These are phyloP conservation scores for Trypanosoma melophagium DNA, from an alignment of 208 protist species.

Conservation along the genomic window DNA sequence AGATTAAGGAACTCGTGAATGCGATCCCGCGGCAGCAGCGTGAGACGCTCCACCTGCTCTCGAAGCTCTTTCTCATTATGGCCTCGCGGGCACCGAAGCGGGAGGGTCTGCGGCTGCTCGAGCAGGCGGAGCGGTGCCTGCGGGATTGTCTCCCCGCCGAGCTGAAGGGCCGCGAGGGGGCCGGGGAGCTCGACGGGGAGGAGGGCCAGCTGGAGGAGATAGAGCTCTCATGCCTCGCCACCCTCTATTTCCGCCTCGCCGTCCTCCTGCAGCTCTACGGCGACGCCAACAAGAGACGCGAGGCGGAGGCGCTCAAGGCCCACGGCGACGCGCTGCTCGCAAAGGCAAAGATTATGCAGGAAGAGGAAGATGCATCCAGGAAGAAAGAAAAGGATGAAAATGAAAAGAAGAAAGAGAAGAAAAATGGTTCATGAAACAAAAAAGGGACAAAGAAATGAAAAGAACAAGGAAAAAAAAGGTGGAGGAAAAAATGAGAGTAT, in stretches of 20 bases:
- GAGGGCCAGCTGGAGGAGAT: conserved; percentile 31
- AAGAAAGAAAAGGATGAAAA: conserved; percentile 2
- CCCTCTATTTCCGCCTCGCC: conserved; percentile 71
- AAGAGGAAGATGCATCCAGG: conserved; percentile 1
- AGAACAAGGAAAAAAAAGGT: conserved; percentile 11
- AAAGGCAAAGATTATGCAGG: conserved; percentile 11
- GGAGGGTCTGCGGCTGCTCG: conserved; percentile 57
- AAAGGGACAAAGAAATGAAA: not conserved
- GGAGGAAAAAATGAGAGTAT: not conserved
- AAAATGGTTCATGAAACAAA: not conserved
- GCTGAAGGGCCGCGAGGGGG: conserved; percentile 33
- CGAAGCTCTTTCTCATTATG: conserved; percentile 84
- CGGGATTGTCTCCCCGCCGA: conserved; percentile 66
- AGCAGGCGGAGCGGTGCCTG: conserved; percentile 79
- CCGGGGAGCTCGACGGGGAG: conserved; percentile 19
- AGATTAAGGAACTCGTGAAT: conserved; percentile 57
- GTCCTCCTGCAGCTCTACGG: conserved; percentile 69
- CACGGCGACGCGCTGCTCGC: conserved; percentile 35
- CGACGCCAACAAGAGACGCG: conserved; percentile 56
- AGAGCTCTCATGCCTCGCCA: conserved; percentile 34
- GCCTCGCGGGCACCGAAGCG: conserved; percentile 72
- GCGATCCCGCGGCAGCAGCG: conserved; percentile 75
- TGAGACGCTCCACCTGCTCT: conserved; percentile 70
- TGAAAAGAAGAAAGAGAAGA: conserved; percentile 5
- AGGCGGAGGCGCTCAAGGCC: conserved; percentile 45